Percentiles rank a stretch among this genome's conserved stretches.
Evolutionary conservation across 129 eudicot species (phyloP).

Genomic region (Saussurea involucrata): DNA sequence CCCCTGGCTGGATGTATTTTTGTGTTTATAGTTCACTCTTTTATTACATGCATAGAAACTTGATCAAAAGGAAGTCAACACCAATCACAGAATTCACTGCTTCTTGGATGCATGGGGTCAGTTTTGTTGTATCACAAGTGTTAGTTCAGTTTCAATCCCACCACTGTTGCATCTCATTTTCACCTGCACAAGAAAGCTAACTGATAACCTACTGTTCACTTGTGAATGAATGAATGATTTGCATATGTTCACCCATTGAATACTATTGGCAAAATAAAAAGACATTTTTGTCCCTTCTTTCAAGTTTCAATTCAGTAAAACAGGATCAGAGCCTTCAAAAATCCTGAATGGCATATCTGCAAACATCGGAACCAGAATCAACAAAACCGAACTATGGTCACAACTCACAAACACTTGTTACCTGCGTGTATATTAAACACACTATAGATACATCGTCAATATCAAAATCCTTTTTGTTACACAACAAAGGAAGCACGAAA

Average conservation of each 20-base stretch:
- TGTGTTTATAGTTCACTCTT: slow-evolving; percentile 3
- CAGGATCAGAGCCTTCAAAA: neutral
- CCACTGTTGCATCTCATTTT: neutral
- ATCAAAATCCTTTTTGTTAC: slow-evolving; percentile 38
- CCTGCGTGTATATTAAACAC: slow-evolving; percentile 19
- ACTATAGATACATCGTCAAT: slow-evolving; percentile 9
- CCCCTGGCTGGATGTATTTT: neutral
- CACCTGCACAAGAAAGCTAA: neutral
- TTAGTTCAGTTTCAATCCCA: neutral
- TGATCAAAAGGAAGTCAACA: slow-evolving; percentile 1
- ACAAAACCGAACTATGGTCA: neutral
- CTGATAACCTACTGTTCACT: neutral
- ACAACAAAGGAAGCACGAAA: slow-evolving; percentile 25
- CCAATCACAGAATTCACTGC: neutral
- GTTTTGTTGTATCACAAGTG: neutral
- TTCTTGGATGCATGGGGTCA: slow-evolving; percentile 17
- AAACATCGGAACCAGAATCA: neutral
- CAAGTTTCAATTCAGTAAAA: neutral
- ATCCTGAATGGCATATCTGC: neutral
- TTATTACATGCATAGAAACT: slow-evolving; percentile 7
- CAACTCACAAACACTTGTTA: slow-evolving; percentile 15
- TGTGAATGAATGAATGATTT: neutral
- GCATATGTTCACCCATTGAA: neutral
- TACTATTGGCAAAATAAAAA: neutral
- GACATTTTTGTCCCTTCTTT: neutral